These are phyloP conservation scores for Trifolium pratense DNA, from an alignment of 306 rosid genomes.

Conservation along the genomic window DNA sequence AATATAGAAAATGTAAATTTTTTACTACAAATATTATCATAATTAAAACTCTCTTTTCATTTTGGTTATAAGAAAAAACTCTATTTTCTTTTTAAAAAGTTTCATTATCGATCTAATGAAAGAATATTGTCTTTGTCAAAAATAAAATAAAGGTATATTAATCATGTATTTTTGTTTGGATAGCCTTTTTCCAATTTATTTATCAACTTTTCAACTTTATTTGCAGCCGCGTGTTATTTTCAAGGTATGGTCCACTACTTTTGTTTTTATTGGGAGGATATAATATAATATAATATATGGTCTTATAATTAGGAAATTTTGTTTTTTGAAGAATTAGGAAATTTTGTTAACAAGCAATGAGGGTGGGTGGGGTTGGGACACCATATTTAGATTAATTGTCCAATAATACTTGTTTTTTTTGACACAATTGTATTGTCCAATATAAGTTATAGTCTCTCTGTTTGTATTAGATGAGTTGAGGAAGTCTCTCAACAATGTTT, in stretches of 20 bases:
- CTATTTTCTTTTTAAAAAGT: background rate
- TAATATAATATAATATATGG: no score
- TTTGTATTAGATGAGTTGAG: background rate
- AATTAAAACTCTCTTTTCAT: background rate
- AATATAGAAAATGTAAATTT: no score
- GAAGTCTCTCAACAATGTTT: conserved; percentile 2
- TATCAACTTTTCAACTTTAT: conserved; percentile 12
- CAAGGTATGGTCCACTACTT: background rate
- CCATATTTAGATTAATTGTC: conserved; percentile 1
- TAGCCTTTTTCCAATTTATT: conserved; percentile 1
- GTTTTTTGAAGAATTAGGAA: background rate
- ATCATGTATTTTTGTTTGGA: background rate
- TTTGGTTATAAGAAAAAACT: no score
- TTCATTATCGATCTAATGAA: background rate
- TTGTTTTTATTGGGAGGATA: background rate
- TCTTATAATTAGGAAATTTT: background rate
- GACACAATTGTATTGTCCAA: background rate
- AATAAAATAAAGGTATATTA: background rate
- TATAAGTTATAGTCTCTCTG: background rate
- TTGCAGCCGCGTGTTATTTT: conserved; percentile 9
- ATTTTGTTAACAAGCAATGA: conserved; percentile 1
- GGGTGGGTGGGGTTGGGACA: conserved; percentile 8
- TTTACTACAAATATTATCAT: no score
- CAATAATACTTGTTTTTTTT: background rate
- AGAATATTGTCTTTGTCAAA: background rate